A percentile compares a stretch with the other conserved stretches of the same genome.
Evolutionary conservation across 805 yeast species (phyloP).

Genomic region (Saturnispora dispora): DNA sequence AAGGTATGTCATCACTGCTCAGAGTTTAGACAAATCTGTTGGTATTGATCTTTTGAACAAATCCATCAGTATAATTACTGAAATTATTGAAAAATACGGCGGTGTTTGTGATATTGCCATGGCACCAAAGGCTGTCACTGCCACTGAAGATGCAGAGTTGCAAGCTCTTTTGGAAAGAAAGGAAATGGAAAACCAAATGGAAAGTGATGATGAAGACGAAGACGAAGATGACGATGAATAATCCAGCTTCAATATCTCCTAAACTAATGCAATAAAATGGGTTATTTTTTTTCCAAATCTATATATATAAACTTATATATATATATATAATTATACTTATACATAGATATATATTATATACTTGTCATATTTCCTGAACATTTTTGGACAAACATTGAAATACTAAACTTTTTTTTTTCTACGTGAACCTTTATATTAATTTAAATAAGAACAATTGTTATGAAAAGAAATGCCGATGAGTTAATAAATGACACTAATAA

Average conservation of each 20-base stretch:
- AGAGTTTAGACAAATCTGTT: conserved; percentile 81
- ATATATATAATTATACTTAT: not conserved
- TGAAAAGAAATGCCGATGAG: not conserved
- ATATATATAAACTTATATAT: not conserved
- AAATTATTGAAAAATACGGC: conserved; percentile 60
- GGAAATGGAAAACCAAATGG: conserved; percentile 80
- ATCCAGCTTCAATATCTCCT: not conserved
- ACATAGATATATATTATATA: not conserved
- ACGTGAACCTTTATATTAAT: too few relatives aligned
- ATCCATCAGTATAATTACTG: conserved; percentile 71
- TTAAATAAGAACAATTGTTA: not conserved
- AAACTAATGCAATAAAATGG: not conserved
- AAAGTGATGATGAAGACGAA: conserved; percentile 58
- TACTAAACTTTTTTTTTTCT: not conserved
- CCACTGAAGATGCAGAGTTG: conserved; percentile 95
- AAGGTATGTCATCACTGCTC: conserved; percentile 84
- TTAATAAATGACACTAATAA: not conserved
- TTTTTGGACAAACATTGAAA: not conserved
- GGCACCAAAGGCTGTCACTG: conserved; percentile 99
- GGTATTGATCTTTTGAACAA: conserved; percentile 73
- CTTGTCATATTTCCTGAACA: not conserved
- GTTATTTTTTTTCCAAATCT: not conserved
- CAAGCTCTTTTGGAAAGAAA: conserved; percentile 91
- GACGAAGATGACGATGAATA: conserved; percentile 19
- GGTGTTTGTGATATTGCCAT: conserved; percentile 89